Evolutionary conservation across 345 rosid species (phyloP).

Genomic region (Heritiera fomes): DNA sequence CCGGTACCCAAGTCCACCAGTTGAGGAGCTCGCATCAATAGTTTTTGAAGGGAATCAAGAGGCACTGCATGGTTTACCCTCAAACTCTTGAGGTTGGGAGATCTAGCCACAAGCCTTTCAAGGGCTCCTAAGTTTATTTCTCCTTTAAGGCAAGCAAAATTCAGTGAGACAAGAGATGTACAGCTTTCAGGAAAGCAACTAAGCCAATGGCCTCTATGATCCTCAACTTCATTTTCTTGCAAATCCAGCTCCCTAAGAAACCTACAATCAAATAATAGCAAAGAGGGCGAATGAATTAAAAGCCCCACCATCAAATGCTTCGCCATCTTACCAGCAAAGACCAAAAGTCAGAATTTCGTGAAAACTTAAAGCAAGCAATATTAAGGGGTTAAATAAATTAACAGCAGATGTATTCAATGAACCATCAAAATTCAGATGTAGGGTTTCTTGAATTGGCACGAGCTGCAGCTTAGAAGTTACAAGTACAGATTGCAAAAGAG

Average conservation of each 20-base stretch:
- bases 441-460: not conserved
- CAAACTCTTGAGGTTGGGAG: constrained; percentile 84
- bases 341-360: not conserved
- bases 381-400: not conserved
- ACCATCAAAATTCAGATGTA: not conserved
- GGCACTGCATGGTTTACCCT: constrained; percentile 82
- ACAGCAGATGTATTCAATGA: not conserved
- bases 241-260: constrained; percentile 86
- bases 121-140: constrained; percentile 71
- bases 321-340: not conserved
- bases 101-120: constrained; percentile 89
- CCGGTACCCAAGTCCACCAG: constrained; percentile 84
- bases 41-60: constrained; percentile 59
- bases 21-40: constrained; percentile 70
- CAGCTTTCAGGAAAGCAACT: constrained; percentile 81
- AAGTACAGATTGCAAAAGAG: not conserved
- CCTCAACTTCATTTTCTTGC: constrained; percentile 96
- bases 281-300: not conserved
- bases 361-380: not conserved
- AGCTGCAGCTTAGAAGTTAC: not conserved
- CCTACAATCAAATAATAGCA: constrained; percentile 42
- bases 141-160: constrained; percentile 94
- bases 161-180: constrained; percentile 76
- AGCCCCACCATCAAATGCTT: not conserved
- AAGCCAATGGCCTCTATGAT: constrained; percentile 92